These are phyloP conservation scores for Candida sanyaensis DNA, from an alignment of 1,139 yeast genomes.

Conservation along the genomic window DNA sequence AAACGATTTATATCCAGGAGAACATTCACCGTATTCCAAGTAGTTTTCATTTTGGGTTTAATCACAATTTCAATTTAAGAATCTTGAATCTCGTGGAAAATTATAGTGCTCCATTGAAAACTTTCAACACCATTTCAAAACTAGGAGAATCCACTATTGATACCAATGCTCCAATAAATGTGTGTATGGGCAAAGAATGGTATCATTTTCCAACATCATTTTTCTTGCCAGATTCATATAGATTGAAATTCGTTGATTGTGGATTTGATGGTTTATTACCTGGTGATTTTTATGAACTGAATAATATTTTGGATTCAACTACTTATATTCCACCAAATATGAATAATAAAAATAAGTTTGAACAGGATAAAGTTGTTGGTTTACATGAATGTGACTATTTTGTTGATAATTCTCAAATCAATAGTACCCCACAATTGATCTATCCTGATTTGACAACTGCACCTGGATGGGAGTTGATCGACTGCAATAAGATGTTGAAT, in stretches of 20 bases:
- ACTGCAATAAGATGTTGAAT: constrained; percentile 48
- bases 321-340: constrained; percentile 58
- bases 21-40: constrained; percentile 5
- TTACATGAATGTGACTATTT: constrained; percentile 56
- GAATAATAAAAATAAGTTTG: constrained; percentile 72
- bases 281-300: constrained; percentile 69
- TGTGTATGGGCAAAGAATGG: constrained; percentile 95
- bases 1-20: constrained; percentile 4
- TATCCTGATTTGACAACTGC: constrained; percentile 13
- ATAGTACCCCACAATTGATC: constrained; percentile 13
- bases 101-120: constrained; percentile 59
- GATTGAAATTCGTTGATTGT: constrained; percentile 68
- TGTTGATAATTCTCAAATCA: constrained; percentile 50
- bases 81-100: constrained; percentile 48
- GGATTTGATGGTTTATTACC: constrained; percentile 90
- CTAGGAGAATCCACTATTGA: constrained; percentile 8
- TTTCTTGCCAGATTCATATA: constrained; percentile 60
- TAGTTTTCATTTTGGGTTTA: constrained; percentile 14
- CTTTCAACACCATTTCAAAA: constrained; percentile 13
- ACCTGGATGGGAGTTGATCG: constrained; percentile 42
- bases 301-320: constrained; percentile 24
- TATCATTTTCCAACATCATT: constrained; percentile 89
- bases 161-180: constrained; percentile 29
- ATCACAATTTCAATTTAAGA: constrained; percentile 27
- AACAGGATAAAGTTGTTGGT: constrained; percentile 48